phyloP scores from a whole-genome alignment of 163 green algal species.

The Scenedesmus sp. region DNA sequence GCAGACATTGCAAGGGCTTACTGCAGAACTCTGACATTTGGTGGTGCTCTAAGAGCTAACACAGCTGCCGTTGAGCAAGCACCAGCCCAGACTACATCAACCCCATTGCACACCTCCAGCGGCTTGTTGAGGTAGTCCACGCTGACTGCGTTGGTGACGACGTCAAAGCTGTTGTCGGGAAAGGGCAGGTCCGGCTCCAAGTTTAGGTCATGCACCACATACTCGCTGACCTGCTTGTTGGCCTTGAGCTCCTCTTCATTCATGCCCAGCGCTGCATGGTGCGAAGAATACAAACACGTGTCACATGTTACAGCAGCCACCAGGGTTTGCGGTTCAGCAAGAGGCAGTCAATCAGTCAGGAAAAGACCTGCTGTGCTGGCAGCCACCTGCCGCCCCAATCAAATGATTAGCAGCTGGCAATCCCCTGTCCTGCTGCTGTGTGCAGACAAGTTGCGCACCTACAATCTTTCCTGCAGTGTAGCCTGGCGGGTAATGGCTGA shows the following conservation, averaged over 20 bases:
- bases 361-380: constrained; percentile 34
- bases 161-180: constrained; percentile 90
- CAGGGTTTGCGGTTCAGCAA: too few species aligned
- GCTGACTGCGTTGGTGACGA: constrained; percentile 87
- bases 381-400: too few species aligned
- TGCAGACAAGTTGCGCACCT: constrained; percentile 49
- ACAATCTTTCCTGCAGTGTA: constrained; percentile 72
- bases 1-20: too few species aligned
- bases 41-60: too few species aligned
- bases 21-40: too few species aligned
- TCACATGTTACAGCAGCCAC: too few species aligned
- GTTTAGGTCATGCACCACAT: constrained; percentile 84
- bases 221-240: constrained; percentile 73
- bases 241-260: constrained; percentile 88
- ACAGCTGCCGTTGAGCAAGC: too few species aligned
- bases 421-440: constrained; percentile 15
- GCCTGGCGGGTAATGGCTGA: constrained; percentile 90
- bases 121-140: constrained; percentile 95
- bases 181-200: constrained; percentile 86
- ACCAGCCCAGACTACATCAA: neutral
- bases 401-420: too few species aligned
- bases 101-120: constrained; percentile 63
- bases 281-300: neutral
- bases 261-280: constrained; percentile 91
- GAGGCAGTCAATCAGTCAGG: neutral